phyloP scores from a whole-genome alignment of 2,329 filamentous ascomycete species.

The Aspergillus sojae region DNA sequence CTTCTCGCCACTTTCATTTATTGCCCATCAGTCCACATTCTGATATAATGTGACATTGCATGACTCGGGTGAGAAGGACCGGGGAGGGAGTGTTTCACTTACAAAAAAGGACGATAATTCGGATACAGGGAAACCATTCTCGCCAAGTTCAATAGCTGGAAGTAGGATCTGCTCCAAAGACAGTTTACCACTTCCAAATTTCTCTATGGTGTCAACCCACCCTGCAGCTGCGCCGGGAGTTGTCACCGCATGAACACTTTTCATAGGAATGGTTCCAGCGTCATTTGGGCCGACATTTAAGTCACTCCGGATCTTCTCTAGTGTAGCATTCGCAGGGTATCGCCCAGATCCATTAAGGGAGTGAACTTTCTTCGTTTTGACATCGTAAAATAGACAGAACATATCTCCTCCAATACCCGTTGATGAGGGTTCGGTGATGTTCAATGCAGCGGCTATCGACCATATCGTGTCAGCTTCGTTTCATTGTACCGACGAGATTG shows the following conservation, averaged over 20 bases:
- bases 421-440: constrained; percentile 88
- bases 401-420: constrained; percentile 97
- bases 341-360: constrained; percentile 94
- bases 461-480: constrained; percentile 12
- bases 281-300: constrained; percentile 66
- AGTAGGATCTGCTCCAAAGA: constrained; percentile 74
- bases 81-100: constrained; percentile 38
- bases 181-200: constrained; percentile 86
- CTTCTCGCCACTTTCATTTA: constrained; percentile 66
- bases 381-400: constrained; percentile 93
- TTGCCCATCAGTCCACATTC: neutral
- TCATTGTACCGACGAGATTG: neutral
- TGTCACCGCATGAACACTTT: constrained; percentile 78
- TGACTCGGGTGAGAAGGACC: too few relatives aligned
- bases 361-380: constrained; percentile 76
- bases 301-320: constrained; percentile 70
- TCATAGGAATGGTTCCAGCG: constrained; percentile 67
- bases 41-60: neutral
- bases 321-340: constrained; percentile 67
- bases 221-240: constrained; percentile 89
- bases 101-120: constrained; percentile 73
- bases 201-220: constrained; percentile 86
- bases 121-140: constrained; percentile 86
- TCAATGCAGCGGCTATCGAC: constrained; percentile 75
- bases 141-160: constrained; percentile 82